Evolutionary conservation across 257 asterid species (phyloP), one percentile per base, ranked within the genome.

Genomic region (Lantana camara): DNA sequence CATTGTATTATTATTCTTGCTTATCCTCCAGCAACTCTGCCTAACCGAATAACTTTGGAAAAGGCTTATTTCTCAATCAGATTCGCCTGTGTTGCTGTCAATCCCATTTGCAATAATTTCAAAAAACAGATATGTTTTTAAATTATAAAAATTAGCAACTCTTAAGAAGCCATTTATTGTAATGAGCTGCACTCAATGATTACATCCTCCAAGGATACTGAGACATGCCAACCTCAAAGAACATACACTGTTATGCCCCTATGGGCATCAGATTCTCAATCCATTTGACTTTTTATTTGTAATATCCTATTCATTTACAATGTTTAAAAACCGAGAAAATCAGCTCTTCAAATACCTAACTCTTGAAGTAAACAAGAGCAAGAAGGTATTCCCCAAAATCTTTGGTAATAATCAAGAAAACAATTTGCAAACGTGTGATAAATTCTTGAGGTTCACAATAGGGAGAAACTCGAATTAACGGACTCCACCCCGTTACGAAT

Each of bases 221-320:
- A 78, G 61, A 70, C 68, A 51, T 75, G 80, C 78, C 86, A 78
- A 62, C 74, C 76, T 56, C 34, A 37, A 27, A 27, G 41, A 63
- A 38, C 24, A 38, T 41, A 59, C 53, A 34, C 15, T 12, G 5
- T 45, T 1, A n/a, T n/a, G n/a, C n/a, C n/a, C n/a, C n/a, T 14
- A 45, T 57, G 55, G 68, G 72, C 40, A 74, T 63, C 78, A 56
- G 64, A 80, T 77, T 57, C 81, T 68, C 37, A 24, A 8, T 30
- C 58, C 59, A 64, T 54, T 69, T 56, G 61, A 66, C 68, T 48
- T 65, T 57, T 17, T n/a, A n/a, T n/a, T 4, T 35, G 1, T 35
- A 35, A 35, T 35, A 35, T 35, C 40, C 4, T 35, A 3, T 35
- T 4, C 11, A 30, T 30, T 2, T 35, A 35, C 52, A 46, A 16